phyloP scores from a whole-genome alignment of 1,139 yeast genomes.

The Kurtzmaniella quercitrusa region DNA sequence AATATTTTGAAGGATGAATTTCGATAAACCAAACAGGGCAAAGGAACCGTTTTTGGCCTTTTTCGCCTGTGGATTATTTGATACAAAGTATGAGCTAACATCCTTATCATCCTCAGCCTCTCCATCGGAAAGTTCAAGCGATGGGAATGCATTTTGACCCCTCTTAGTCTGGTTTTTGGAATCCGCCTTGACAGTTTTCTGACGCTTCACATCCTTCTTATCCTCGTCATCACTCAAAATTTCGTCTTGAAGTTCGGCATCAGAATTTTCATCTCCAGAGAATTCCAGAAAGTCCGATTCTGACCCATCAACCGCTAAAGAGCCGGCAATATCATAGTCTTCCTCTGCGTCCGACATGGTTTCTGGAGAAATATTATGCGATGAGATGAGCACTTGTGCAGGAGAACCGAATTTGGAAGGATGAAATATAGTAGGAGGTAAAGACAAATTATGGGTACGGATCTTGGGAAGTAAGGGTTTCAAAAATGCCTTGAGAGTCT shows the following conservation, averaged over 20 bases:
- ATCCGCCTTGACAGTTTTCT: constrained; percentile 6
- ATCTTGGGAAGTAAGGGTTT: too few species aligned
- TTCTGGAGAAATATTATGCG: not conserved
- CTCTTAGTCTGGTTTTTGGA: constrained; percentile 10
- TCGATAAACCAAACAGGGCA: constrained; percentile 86
- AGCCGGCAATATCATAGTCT: constrained; percentile 66
- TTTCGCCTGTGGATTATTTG: constrained; percentile 45
- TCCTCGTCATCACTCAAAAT: constrained; percentile 49
- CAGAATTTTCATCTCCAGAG: constrained; percentile 26
- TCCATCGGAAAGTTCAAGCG: constrained; percentile 64
- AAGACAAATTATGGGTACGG: too few species aligned
- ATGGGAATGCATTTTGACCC: constrained; percentile 48
- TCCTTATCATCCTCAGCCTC: constrained; percentile 46
- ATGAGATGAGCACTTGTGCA: constrained; percentile 1
- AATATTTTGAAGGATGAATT: constrained; percentile 64
- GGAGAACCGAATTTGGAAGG: too few species aligned
- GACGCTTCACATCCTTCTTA: constrained; percentile 17
- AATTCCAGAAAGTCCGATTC: constrained; percentile 29
- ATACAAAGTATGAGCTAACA: constrained; percentile 35
- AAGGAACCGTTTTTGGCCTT: constrained; percentile 80
- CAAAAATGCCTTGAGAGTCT: too few species aligned
- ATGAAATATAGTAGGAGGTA: too few species aligned
- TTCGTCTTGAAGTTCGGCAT: constrained; percentile 53
- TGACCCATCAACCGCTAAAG: constrained; percentile 36
- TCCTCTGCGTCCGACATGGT: constrained; percentile 52